phyloP scores from a whole-genome alignment of 148 eudicot species.

The Cornus controversa region DNA sequence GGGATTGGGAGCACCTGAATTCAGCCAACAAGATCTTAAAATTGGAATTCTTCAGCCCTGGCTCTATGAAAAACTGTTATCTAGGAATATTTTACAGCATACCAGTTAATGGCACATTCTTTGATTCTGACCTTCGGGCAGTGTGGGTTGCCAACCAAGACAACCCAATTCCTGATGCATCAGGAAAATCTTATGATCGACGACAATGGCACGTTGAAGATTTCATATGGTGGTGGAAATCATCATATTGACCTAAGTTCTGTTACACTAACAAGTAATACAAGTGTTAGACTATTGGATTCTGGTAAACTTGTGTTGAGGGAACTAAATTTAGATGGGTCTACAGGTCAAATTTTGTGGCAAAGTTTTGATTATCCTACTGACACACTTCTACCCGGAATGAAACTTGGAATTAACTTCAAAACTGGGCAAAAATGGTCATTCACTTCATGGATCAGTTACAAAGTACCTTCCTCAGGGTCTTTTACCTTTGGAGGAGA shows the following conservation, averaged over 20 bases:
- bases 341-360: conserved; percentile 22
- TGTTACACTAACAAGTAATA: not conserved
- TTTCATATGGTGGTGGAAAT: conserved; percentile 6
- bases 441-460: conserved; percentile 30
- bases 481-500: conserved; percentile 30
- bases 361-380: conserved; percentile 44
- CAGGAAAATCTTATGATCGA: conserved; percentile 15
- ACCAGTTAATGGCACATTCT: no score
- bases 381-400: conserved; percentile 31
- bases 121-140: not conserved
- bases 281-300: conserved; percentile 19
- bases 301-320: conserved; percentile 24
- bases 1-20: conserved; percentile 14
- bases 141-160: conserved; percentile 29
- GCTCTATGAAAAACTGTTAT: conserved; percentile 11
- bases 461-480: conserved; percentile 21
- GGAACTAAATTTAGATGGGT: conserved; percentile 19
- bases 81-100: conserved; percentile 26
- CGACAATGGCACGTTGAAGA: conserved; percentile 16
- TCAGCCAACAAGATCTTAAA: conserved; percentile 25
- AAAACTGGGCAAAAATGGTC: conserved; percentile 20
- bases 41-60: conserved; percentile 27
- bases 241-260: conserved; percentile 14
- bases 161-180: conserved; percentile 17
- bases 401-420: conserved; percentile 31